phyloP scores from a whole-genome alignment of 768 basidiomycete genomes.

The Russula olivacea region DNA sequence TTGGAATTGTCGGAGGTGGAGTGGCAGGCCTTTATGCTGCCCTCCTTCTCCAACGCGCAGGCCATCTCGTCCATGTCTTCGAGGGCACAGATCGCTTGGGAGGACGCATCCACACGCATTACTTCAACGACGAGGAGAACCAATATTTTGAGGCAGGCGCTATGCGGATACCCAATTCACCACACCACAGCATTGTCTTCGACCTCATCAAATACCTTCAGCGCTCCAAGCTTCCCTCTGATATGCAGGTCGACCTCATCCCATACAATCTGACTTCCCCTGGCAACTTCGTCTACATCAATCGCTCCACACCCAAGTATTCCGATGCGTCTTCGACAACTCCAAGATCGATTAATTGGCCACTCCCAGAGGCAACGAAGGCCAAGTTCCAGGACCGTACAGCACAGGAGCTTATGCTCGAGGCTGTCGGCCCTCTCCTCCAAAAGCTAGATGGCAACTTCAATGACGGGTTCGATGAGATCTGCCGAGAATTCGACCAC shows the following conservation, averaged over 20 bases:
- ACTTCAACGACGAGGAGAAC: constrained; percentile 22
- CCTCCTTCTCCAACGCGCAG: constrained; percentile 18
- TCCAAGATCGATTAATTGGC: constrained; percentile 15
- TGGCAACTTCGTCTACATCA: constrained; percentile 24
- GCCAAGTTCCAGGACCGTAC: constrained; percentile 16
- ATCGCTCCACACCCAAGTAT: constrained; percentile 1
- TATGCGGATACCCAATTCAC: constrained; percentile 26
- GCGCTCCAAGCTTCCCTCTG: constrained; percentile 4
- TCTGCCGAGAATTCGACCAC: constrained; percentile 24
- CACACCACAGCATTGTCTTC: constrained; percentile 18
- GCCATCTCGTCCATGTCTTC: constrained; percentile 20
- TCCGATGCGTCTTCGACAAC: constrained; percentile 11
- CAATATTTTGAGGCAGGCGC: constrained; percentile 26
- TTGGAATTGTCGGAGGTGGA: constrained; percentile 23
- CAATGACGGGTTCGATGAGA: constrained; percentile 17
- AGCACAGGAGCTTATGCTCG: constrained; percentile 20
- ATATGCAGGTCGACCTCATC: constrained; percentile 19
- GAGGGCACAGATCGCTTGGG: constrained; percentile 23
- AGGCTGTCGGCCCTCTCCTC: constrained; percentile 19
- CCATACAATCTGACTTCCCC: constrained; percentile 20
- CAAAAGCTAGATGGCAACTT: constrained; percentile 20
- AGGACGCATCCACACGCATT: constrained; percentile 23
- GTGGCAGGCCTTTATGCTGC: constrained; percentile 23
- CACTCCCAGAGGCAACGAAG: constrained; percentile 1
- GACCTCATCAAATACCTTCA: constrained; percentile 19